A percentile compares a stretch with the other conserved stretches of the same genome.
These are phyloP conservation scores for Zygoascus flipseniorum DNA, from an alignment of 805 yeast species.

Conservation along the genomic window DNA sequence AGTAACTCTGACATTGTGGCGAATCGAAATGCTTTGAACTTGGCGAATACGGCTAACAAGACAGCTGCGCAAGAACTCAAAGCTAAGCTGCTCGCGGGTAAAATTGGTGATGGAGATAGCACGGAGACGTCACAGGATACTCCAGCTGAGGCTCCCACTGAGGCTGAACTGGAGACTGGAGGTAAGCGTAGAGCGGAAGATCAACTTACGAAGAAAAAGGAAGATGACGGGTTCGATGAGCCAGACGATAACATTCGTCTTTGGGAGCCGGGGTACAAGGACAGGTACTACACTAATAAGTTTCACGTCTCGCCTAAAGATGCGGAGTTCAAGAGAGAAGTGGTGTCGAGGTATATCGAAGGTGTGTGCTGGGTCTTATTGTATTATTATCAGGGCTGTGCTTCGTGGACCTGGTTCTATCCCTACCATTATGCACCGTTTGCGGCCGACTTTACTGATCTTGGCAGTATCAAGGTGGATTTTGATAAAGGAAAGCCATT, in stretches of 20 bases:
- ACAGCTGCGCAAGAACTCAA: conserved; percentile 58
- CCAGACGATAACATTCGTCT: conserved; percentile 50
- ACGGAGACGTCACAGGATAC: conserved; percentile 11
- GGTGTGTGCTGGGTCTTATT: conserved; percentile 96
- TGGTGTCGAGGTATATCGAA: conserved; percentile 72
- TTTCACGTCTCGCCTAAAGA: conserved; percentile 46
- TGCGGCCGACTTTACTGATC: conserved; percentile 71
- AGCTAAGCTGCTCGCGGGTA: conserved; percentile 25
- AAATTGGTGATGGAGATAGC: not conserved
- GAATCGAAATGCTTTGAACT: conserved; percentile 49
- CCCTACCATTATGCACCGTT: conserved; percentile 98
- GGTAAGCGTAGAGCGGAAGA: conserved; percentile 1
- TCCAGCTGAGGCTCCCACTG: conserved; percentile 7
- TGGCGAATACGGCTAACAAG: conserved; percentile 64
- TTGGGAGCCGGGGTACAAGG: conserved; percentile 82
- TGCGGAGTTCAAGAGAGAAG: conserved; percentile 43
- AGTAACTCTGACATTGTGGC: conserved; percentile 64
- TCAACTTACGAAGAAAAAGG: not conserved
- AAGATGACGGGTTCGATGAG: conserved; percentile 28
- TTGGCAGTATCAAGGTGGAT: conserved; percentile 37
- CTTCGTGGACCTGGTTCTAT: conserved; percentile 97
- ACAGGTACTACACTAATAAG: conserved; percentile 71
- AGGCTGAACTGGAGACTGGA: not conserved
- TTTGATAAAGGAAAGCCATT: conserved; percentile 73
- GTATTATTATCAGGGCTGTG: conserved; percentile 95